Base-by-base conservation (phyloP, 2,329 filamentous ascomycete genomes). In the Decorospora gaudefroyi region DNA sequence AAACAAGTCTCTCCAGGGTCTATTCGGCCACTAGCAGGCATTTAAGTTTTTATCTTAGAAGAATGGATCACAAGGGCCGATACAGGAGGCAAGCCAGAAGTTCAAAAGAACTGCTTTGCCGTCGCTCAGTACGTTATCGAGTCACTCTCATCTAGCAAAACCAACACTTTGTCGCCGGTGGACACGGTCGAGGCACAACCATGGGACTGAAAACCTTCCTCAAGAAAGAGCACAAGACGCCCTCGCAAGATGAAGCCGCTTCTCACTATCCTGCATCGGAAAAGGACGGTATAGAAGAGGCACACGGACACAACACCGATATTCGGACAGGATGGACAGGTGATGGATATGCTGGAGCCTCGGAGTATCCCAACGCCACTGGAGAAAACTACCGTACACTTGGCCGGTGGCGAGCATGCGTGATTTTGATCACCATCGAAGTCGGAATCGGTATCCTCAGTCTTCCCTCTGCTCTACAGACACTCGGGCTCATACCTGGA, bases 351-450 rank as follows among this genome's bases (percentile, higher is more conserved):
- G 49, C 57, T 25, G 60, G 59, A 11, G 55, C 54, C 6, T 55
- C 35, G 35, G 59, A 59, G 21, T 57, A 61, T 37, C 57, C 54
- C n/a, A 48, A 51, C 15, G 28, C 46, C 6, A 34, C 46, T 1
- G 51, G 50, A 15, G 61, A 62, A 28, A 54, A 61, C 23, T 64
- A 64, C 49, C 51, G 53, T 21, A 62, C 59, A 1, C 29, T 64
- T 25, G 61, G 61, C 2, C 47, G 61, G 46, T 64, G 61, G 61
- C 47, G 59, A 38, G 59, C 61, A 3, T 62, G 59, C 37, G 58
- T 64, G 10, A 62, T 64, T 27, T 46, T 64, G 11, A 63, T 64
- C 42, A 64, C 61, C 22, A 64, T 64, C 15, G 61, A 64, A 49
- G 59, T 64, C 7, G 61, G 61, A 37, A 64, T 64, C 15, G 61